These are phyloP conservation scores for Cordyceps militaris DNA, from an alignment of 2,329 filamentous ascomycete species.

Conservation along the genomic window DNA sequence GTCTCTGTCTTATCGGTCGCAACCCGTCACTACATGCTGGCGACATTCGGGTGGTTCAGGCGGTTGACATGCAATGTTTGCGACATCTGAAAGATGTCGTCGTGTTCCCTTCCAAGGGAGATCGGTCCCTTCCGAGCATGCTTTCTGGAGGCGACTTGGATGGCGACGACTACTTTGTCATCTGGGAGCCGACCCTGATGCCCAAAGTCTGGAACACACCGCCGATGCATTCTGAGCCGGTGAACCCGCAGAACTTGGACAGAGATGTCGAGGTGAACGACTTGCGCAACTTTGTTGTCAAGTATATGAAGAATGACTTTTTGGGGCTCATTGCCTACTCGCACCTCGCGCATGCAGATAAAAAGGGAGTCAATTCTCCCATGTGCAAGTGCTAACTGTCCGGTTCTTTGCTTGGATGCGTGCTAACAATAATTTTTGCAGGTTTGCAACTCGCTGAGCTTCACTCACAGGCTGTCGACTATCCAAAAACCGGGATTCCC, in stretches of 20 bases:
- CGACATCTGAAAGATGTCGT: conserved; percentile 77
- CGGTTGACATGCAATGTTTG: conserved; percentile 67
- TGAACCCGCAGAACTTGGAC: conserved; percentile 47
- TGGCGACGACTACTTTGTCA: conserved; percentile 89
- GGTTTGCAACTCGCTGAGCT: conserved; percentile 65
- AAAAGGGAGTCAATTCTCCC: conserved; percentile 55
- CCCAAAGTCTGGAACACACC: conserved; percentile 62
- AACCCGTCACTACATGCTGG: conserved; percentile 94
- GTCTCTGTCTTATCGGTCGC: conserved; percentile 75
- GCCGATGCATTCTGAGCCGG: conserved; percentile 69
- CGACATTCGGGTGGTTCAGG: conserved; percentile 80
- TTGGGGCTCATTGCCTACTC: conserved; percentile 73
- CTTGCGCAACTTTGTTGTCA: conserved; percentile 78
- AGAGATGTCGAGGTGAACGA: conserved; percentile 64
- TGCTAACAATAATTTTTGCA: conserved; percentile 20
- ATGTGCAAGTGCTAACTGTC: conserved; percentile 48
- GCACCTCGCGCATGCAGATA: conserved; percentile 73
- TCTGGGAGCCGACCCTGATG: conserved; percentile 76
- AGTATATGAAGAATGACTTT: conserved; percentile 85
- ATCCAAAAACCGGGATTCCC: conserved; percentile 78
- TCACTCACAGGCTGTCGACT: conserved; percentile 91
- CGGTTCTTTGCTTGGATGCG: neutral
- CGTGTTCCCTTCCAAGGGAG: conserved; percentile 76
- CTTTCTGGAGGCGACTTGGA: conserved; percentile 93
- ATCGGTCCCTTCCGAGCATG: conserved; percentile 84